Percentiles rank a stretch among this genome's conserved stretches.
phyloP scores from a whole-genome alignment of 2,329 filamentous ascomycete genomes.

The Arthrobotrys sinensis region DNA sequence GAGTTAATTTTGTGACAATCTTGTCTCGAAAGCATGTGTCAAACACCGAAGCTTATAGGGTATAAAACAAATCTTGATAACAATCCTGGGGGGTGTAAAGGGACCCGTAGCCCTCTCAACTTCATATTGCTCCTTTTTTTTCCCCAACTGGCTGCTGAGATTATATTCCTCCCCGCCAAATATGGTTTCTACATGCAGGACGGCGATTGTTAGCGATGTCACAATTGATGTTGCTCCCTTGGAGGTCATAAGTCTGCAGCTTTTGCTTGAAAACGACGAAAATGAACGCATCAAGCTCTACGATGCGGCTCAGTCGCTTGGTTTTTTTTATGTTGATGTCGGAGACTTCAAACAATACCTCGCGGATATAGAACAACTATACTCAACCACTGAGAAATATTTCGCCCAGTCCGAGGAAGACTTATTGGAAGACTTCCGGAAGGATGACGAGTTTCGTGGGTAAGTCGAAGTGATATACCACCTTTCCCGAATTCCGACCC shows the following conservation, averaged over 20 bases:
- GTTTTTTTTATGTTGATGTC: slow-evolving; percentile 53
- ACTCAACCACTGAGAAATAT: slow-evolving; percentile 44
- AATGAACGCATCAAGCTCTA: slow-evolving; percentile 26
- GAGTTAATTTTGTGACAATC: too few species aligned
- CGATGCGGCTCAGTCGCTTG: slow-evolving; percentile 25
- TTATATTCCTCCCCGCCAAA: not conserved
- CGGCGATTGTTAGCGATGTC: not conserved
- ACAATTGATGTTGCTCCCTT: slow-evolving; percentile 33
- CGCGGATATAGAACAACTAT: slow-evolving; percentile 25
- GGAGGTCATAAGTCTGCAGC: slow-evolving; percentile 20
- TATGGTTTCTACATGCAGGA: slow-evolving; percentile 7
- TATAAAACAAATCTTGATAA: too few species aligned
- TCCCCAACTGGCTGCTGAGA: too few species aligned
- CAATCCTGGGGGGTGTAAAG: too few species aligned
- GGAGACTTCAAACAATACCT: slow-evolving; percentile 21
- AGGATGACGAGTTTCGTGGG: slow-evolving; percentile 33
- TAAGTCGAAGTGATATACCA: slow-evolving; percentile 10
- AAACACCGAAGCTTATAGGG: too few species aligned
- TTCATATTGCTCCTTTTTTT: too few species aligned
- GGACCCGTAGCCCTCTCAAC: too few species aligned
- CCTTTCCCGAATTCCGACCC: not conserved
- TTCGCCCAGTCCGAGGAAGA: slow-evolving; percentile 40
- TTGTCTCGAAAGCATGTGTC: too few species aligned
- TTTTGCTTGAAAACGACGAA: slow-evolving; percentile 25
- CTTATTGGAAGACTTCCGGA: slow-evolving; percentile 26